Conservation (phyloP, 2,329 filamentous ascomycete genomes). For the Botrytis galanthina region DNA sequence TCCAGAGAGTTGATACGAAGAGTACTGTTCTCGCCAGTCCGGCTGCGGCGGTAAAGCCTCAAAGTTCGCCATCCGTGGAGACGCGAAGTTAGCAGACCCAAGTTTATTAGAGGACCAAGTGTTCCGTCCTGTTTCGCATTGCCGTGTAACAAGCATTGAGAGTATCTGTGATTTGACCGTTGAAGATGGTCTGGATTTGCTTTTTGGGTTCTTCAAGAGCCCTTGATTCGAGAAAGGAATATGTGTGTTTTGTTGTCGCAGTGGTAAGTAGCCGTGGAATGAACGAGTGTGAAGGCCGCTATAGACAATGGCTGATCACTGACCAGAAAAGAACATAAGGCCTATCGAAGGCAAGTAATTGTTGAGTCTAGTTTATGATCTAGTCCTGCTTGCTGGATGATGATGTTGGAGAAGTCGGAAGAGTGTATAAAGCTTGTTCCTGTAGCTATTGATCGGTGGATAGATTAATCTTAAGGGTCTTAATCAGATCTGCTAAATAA, state of each 20-base stretch:
- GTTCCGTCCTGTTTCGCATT: conserved; percentile 41
- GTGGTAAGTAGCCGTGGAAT: conserved; percentile 31
- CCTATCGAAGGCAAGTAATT: conserved; percentile 31
- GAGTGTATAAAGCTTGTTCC: conserved; percentile 26
- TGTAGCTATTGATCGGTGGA: conserved; percentile 28
- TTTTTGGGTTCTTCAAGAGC: conserved; percentile 8
- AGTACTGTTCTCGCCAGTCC: conserved; percentile 41
- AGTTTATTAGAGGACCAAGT: conserved; percentile 42
- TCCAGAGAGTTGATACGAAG: conserved; percentile 34
- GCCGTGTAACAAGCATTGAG: conserved; percentile 42
- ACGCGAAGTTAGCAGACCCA: conserved; percentile 37
- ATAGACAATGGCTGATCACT: conserved; percentile 33
- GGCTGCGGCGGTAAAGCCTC: conserved; percentile 38
- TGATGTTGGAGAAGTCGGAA: conserved; percentile 24
- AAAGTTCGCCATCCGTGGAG: conserved; percentile 42
- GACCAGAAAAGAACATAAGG: conserved; percentile 34
- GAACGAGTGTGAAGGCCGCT: conserved; percentile 37
- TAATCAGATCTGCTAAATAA: conserved; percentile 32
- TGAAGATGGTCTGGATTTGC: conserved; percentile 3
- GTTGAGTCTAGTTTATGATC: conserved; percentile 21
- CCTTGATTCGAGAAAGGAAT: conserved; percentile 14
- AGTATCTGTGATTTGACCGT: conserved; percentile 30
- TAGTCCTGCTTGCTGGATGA: conserved; percentile 22
- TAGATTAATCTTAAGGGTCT: conserved; percentile 26
- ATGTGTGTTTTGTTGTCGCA: conserved; percentile 2